A percentile compares a stretch with the other conserved stretches of the same genome.
Evolutionary conservation across 768 basidiomycete genomes (phyloP).

Genomic region (Lactarius tabidus): DNA sequence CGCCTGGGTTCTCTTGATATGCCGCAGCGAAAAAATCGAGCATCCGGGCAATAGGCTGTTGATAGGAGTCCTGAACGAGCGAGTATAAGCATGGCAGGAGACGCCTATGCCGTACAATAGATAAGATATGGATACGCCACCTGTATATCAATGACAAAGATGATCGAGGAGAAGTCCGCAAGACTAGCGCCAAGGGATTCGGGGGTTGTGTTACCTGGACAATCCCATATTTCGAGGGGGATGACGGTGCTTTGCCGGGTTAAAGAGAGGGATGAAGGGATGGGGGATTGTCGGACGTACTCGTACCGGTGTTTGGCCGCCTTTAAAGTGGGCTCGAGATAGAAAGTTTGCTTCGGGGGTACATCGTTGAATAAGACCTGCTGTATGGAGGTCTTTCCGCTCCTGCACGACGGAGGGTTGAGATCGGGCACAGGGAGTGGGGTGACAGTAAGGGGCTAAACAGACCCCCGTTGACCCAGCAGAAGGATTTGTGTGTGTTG

Average conservation of each 20-base stretch:
- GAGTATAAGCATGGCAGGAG: neutral
- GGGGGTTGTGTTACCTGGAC: slow-evolving; percentile 79
- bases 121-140: slow-evolving; percentile 41
- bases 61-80: slow-evolving; percentile 65
- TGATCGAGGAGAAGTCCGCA: slow-evolving; percentile 74
- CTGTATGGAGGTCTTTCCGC: slow-evolving; percentile 88
- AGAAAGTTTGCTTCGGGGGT: slow-evolving; percentile 81
- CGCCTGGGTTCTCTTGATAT: slow-evolving; percentile 66
- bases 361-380: slow-evolving; percentile 89
- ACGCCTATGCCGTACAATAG: slow-evolving; percentile 4
- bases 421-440: neutral
- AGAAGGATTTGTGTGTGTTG: slow-evolving; percentile 66
- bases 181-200: slow-evolving; percentile 75
- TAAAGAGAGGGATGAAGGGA: slow-evolving; percentile 6
- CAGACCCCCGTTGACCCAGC: slow-evolving; percentile 67
- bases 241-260: slow-evolving; percentile 66
- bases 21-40: slow-evolving; percentile 78
- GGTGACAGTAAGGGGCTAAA: slow-evolving; percentile 6
- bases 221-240: slow-evolving; percentile 93
- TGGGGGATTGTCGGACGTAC: slow-evolving; percentile 46
- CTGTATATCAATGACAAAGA: slow-evolving; percentile 95
- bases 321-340: slow-evolving; percentile 81
- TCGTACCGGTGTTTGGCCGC: slow-evolving; percentile 72
- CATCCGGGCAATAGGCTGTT: slow-evolving; percentile 76
- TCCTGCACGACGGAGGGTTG: slow-evolving; percentile 42